Evolutionary conservation across 495 filamentous ascomycete species (phyloP).

Genomic region (Letharia lupina): DNA sequence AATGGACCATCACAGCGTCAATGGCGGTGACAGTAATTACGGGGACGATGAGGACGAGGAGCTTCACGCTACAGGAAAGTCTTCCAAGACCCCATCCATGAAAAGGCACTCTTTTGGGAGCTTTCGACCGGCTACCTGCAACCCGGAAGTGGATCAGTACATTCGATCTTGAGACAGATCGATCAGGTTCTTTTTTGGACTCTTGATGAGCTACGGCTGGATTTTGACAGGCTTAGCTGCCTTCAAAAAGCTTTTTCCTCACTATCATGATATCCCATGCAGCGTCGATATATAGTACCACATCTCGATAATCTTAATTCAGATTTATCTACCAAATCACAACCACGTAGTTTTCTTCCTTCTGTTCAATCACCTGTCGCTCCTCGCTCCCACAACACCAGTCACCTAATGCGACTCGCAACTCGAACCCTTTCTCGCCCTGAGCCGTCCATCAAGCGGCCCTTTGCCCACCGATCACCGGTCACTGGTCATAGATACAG

Average conservation of each 20-base stretch:
- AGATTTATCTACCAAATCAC: background rate
- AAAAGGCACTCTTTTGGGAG: conserved; percentile 10
- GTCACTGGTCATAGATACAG: too few relatives aligned
- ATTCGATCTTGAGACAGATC: conserved; percentile 23
- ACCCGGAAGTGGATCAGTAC: conserved; percentile 26
- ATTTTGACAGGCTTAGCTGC: background rate
- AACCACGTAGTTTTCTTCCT: too few relatives aligned
- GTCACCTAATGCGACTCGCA: too few relatives aligned
- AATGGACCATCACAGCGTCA: conserved; percentile 26
- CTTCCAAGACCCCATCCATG: background rate
- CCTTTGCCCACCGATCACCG: too few relatives aligned
- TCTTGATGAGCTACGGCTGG: background rate
- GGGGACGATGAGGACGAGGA: conserved; percentile 21
- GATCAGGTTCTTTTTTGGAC: background rate
- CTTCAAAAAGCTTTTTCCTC: background rate
- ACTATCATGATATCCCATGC: background rate
- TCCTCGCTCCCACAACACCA: too few relatives aligned
- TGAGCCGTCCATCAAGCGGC: too few relatives aligned
- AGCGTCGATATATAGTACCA: background rate
- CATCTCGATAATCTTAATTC: background rate
- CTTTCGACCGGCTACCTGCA: conserved; percentile 12
- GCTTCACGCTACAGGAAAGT: conserved; percentile 1
- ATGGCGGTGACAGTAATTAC: conserved; percentile 22
- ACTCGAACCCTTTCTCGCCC: too few relatives aligned
- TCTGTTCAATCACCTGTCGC: too few relatives aligned